Evolutionary conservation across 169 alveolate genomes (phyloP), one percentile per base, ranked within the genome.

Genomic region (Plasmodium berghei): DNA sequence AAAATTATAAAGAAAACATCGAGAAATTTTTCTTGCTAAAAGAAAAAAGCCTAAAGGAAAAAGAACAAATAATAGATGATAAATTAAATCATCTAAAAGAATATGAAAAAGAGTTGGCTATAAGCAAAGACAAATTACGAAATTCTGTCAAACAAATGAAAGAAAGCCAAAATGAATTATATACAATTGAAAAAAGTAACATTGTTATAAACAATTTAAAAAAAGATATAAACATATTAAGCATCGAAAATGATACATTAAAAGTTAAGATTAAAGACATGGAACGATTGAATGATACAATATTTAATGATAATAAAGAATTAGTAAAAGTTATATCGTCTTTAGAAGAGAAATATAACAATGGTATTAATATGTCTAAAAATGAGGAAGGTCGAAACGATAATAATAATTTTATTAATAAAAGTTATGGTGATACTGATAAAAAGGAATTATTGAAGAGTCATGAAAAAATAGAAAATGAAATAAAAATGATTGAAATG

Each of bases 241-340:
- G 9, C n/a, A 71, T 26, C 0, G 70, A 80, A 80, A 80, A 80
- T 56, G 73, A 71, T 28, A 16, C 28, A 56, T 63, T 80, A 12
- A 80, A 67, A 52, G 64, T 14, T 67, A 80, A 80, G 52, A 56
- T 80, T 45, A 80, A 18, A 3, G 83, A 80, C 55, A n/a, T 80
- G 16, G 90, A 80, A 49, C 18, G 24, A 14, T 24, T 80, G 18
- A 80, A 80, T 45, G 66, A 49, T 18, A 67, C 55, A 34, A 46
- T 80, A 55, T 80, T 67, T 56, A 80, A 59, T 59, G 90, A 80
- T 62, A 80, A 80, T 56, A 80, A 80, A 62, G 85, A 67, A 24
- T 67, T 80, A 55, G 55, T 80, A 12, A 46, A 80, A 54, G 69
- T 80, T 22, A 80, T 80, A 34, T 56, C 87, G 18, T 54, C 66